phyloP scores from a whole-genome alignment of 495 filamentous ascomycete genomes.

The Podospora bellae-mahoneyi region DNA sequence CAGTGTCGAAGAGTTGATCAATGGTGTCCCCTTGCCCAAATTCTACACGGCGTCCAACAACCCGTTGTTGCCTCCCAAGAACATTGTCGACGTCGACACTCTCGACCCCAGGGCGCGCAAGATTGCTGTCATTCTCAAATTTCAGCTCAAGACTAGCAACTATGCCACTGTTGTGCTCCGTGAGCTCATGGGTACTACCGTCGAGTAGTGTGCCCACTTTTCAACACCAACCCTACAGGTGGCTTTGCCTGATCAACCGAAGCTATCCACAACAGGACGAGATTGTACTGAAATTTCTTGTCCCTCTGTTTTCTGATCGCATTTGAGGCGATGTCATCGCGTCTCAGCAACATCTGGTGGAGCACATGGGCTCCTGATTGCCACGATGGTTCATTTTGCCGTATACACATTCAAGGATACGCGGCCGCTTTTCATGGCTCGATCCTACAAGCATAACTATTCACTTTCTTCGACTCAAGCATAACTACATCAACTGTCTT shows the following conservation, averaged over 20 bases:
- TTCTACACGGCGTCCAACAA: slow-evolving; percentile 30
- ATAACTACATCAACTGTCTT: background rate
- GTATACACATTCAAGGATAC: background rate
- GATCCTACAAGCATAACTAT: background rate
- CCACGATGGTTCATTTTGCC: background rate
- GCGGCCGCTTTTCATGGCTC: background rate
- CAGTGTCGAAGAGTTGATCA: slow-evolving; percentile 8
- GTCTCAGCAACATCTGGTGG: background rate
- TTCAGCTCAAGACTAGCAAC: slow-evolving; percentile 79
- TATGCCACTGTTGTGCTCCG: slow-evolving; percentile 94
- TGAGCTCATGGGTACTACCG: slow-evolving; percentile 58
- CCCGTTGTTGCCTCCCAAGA: slow-evolving; percentile 17
- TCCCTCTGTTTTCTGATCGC: background rate
- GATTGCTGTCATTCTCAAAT: slow-evolving; percentile 78
- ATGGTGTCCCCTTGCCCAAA: slow-evolving; percentile 18
- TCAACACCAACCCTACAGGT: background rate
- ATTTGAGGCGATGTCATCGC: background rate
- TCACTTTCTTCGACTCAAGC: background rate
- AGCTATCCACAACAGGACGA: slow-evolving; percentile 4
- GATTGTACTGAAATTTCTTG: background rate
- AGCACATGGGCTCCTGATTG: background rate
- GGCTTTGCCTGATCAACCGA: background rate
- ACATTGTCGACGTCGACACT: slow-evolving; percentile 15
- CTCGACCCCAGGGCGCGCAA: slow-evolving; percentile 44
- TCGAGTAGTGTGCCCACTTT: slow-evolving; percentile 13